Evolutionary conservation across 2,329 filamentous ascomycete genomes (phyloP), one percentile per base, ranked within the genome.

Genomic region (Sclerotinia nivalis): DNA sequence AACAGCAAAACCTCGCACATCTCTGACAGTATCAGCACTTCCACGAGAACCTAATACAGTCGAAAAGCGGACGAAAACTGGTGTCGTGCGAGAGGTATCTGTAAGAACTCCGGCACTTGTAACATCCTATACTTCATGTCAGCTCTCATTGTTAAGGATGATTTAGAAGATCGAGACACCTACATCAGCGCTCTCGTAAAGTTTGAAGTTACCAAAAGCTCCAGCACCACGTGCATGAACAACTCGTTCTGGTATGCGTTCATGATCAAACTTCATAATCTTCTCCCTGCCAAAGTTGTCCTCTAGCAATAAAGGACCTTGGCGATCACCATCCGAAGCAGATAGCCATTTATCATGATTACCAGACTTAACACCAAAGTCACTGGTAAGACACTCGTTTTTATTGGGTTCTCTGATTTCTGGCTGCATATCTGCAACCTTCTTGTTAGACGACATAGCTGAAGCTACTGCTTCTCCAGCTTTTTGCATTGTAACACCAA

Each of bases 291-390:
- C 88, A 75, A 92, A 89, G 13, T 86, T 83, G 73, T 96, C 92
- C 76, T 96, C 92, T 3, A 96, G 78, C 0, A 94, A 81, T 75
- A 80, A 79, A 0, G 92, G 91, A 0, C 92, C 92, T 2, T 84
- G 88, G 69, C 88, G 83, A 60, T 91, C 85, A 4, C 88, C 84
- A 49, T 82, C 88, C 37, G 82, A 85, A 7, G 90, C 84, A 66
- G 86, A 88, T 68, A 96, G 82, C 92, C 92, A 96, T 77, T 93
- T 86, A 76, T 97, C 93, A 0, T 90, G 89, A 75, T 90, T 90
- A 55, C 83, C 82, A 76, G 93, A 86, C 80, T 90, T 92, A 40
- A 90, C 88, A 31, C 93, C 93, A 80, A 86, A 92, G 76, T 97
- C 93, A 62, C 89, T 90, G 0, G 92, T 95, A 73, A 93, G 87